Percentiles rank a stretch among this genome's conserved stretches.
Evolutionary conservation across 768 basidiomycete genomes (phyloP).

Genomic region (Hericium erinaceus): DNA sequence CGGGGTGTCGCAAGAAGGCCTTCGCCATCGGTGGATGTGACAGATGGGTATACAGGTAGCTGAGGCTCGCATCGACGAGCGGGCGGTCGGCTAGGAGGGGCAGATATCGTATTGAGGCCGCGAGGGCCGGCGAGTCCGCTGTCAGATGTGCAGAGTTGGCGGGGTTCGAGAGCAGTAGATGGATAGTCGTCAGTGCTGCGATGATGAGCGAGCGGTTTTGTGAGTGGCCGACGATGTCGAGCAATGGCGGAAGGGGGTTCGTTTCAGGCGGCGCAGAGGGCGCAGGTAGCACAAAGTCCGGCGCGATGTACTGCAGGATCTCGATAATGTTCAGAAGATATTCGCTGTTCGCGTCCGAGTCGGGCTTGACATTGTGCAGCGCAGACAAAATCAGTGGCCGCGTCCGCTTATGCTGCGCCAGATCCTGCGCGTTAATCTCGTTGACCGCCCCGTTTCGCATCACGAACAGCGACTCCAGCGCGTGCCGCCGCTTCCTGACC

Average conservation of each 20-base stretch:
- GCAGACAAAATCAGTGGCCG: slow-evolving; percentile 57
- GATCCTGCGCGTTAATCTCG: slow-evolving; percentile 54
- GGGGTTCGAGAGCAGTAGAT: slow-evolving; percentile 52
- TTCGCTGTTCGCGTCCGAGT: slow-evolving; percentile 61
- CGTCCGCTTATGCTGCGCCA: slow-evolving; percentile 51
- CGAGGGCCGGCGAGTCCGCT: slow-evolving; percentile 49
- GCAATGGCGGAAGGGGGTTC: slow-evolving; percentile 50
- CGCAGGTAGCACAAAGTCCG: slow-evolving; percentile 31
- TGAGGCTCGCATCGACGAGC: slow-evolving; percentile 62
- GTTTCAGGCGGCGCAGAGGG: slow-evolving; percentile 21
- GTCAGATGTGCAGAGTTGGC: slow-evolving; percentile 46
- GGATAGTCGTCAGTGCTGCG: slow-evolving; percentile 49
- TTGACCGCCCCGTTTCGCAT: slow-evolving; percentile 78
- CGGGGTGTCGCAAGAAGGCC: slow-evolving; percentile 61
- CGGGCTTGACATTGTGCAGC: slow-evolving; percentile 49
- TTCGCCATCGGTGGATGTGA: slow-evolving; percentile 69
- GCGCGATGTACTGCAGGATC: slow-evolving; percentile 54
- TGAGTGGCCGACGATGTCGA: slow-evolving; percentile 45
- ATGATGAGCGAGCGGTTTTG: slow-evolving; percentile 73
- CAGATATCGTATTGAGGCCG: slow-evolving; percentile 58
- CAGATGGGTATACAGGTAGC: slow-evolving; percentile 68
- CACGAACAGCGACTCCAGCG: slow-evolving; percentile 78
- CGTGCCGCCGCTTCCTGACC: slow-evolving; percentile 55
- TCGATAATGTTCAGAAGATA: slow-evolving; percentile 66
- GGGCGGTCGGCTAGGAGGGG: slow-evolving; percentile 63